phyloP scores from a whole-genome alignment of 225 moss, liverwort and hornwort genomes.

The Pleurozium schreberi region DNA sequence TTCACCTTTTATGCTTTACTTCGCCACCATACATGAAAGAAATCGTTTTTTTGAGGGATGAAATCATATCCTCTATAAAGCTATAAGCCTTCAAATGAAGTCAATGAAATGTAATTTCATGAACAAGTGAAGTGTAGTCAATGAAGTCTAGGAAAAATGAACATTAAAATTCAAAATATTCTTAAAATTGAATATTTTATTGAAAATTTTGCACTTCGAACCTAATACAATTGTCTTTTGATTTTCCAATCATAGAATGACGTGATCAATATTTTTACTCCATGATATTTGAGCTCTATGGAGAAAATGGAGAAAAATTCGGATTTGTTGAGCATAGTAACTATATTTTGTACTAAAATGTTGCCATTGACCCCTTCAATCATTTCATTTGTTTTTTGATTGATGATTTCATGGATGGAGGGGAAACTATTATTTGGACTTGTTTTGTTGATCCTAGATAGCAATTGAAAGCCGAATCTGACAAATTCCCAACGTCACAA shows the following conservation, averaged over 20 bases:
- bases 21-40: neutral
- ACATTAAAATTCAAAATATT: too few relatives aligned
- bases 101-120: neutral
- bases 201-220: neutral
- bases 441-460: too few relatives aligned
- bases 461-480: too few relatives aligned
- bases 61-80: neutral
- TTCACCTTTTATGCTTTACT: neutral
- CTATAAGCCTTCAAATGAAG: neutral
- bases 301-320: neutral
- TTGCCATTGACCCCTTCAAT: too few relatives aligned
- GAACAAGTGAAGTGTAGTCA: neutral
- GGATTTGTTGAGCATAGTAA: too few relatives aligned
- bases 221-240: accelerated
- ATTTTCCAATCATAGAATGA: neutral
- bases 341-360: too few relatives aligned
- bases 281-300: neutral
- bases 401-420: too few relatives aligned
- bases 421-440: too few relatives aligned
- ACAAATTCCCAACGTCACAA: too few relatives aligned
- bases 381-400: too few relatives aligned
- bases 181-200: neutral
- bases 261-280: neutral
- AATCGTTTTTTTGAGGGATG: neutral
- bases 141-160: neutral